Percentiles rank a stretch among this genome's conserved stretches.
These are phyloP conservation scores for Metarhizium sp. DNA, from an alignment of 2,329 filamentous ascomycete species.

Conservation along the genomic window DNA sequence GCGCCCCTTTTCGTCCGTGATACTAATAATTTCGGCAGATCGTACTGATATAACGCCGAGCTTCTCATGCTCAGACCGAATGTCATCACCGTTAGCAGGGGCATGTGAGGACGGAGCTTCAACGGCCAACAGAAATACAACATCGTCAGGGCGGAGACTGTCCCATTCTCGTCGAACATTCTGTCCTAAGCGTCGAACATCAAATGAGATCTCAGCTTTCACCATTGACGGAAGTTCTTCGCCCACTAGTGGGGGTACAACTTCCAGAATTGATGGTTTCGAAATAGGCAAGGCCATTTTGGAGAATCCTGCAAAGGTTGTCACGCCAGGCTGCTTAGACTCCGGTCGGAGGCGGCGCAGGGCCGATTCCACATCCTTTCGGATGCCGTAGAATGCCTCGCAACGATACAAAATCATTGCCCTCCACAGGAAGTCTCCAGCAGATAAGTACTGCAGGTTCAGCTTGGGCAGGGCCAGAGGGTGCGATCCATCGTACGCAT, in stretches of 20 bases:
- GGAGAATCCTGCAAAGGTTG: constrained; percentile 72
- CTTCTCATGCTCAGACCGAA: constrained; percentile 42
- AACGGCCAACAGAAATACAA: constrained; percentile 77
- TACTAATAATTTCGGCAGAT: constrained; percentile 75
- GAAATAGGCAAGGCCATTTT: constrained; percentile 85
- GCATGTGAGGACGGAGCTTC: constrained; percentile 47
- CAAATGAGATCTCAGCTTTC: constrained; percentile 75
- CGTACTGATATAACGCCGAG: constrained; percentile 64
- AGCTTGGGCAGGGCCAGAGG: constrained; percentile 89
- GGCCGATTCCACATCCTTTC: constrained; percentile 79
- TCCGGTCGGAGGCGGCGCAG: constrained; percentile 71
- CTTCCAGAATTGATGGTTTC: constrained; percentile 80
- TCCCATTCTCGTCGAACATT: constrained; percentile 83
- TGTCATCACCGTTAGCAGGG: constrained; percentile 41
- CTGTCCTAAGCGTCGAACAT: constrained; percentile 70
- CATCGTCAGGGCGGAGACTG: constrained; percentile 72
- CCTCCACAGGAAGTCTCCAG: constrained; percentile 95
- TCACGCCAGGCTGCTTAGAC: constrained; percentile 52
- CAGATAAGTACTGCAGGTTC: constrained; percentile 89
- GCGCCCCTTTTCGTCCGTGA: constrained; percentile 77
- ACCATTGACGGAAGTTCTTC: constrained; percentile 76
- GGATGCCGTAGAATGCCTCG: constrained; percentile 88
- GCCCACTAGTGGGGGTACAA: constrained; percentile 74
- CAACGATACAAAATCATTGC: constrained; percentile 81
- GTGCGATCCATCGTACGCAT: constrained; percentile 76